Conservation (phyloP, 164 flowering plant genomes). For the Chimonanthus salicifolius region DNA sequence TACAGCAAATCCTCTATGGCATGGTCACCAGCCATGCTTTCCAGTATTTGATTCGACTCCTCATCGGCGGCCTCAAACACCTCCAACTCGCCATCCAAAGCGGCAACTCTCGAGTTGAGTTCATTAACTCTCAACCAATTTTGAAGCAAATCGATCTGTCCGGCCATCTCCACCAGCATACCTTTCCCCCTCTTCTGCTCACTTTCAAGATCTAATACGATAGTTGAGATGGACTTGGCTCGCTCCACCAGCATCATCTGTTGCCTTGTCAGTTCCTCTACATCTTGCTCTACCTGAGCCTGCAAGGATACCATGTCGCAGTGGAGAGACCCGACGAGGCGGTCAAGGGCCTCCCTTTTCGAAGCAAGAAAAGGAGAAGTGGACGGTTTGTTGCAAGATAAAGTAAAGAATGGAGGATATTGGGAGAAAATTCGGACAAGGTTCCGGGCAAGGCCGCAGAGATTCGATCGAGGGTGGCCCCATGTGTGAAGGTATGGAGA, state of each 20-base stretch:
- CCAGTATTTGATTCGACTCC: slow-evolving; percentile 21
- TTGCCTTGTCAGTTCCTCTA: slow-evolving; percentile 22
- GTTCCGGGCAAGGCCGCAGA: slow-evolving; percentile 32
- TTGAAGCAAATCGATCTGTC: slow-evolving; percentile 26
- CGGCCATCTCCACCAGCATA: slow-evolving; percentile 14
- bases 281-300: slow-evolving; percentile 23
- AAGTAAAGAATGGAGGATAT: slow-evolving; percentile 31
- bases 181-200: slow-evolving; percentile 31
- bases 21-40: slow-evolving; percentile 29
- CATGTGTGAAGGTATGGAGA: slow-evolving; percentile 37
- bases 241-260: slow-evolving; percentile 29
- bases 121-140: slow-evolving; percentile 40
- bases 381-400: background rate
- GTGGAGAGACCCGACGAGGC: slow-evolving; percentile 29
- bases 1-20: slow-evolving; percentile 50
- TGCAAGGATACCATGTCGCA: slow-evolving; percentile 26
- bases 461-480: slow-evolving; percentile 30
- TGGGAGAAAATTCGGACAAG: slow-evolving; percentile 30
- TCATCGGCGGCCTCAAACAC: slow-evolving; percentile 35
- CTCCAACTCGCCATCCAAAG: slow-evolving; percentile 9
- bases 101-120: background rate
- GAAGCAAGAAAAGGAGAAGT: slow-evolving; percentile 29
- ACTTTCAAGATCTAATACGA: slow-evolving; percentile 22
- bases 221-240: slow-evolving; percentile 6
- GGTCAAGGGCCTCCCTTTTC: slow-evolving; percentile 41